Evolutionary conservation across 345 rosid genomes (phyloP).

Genomic region (Euphorbia pulcherrima): DNA sequence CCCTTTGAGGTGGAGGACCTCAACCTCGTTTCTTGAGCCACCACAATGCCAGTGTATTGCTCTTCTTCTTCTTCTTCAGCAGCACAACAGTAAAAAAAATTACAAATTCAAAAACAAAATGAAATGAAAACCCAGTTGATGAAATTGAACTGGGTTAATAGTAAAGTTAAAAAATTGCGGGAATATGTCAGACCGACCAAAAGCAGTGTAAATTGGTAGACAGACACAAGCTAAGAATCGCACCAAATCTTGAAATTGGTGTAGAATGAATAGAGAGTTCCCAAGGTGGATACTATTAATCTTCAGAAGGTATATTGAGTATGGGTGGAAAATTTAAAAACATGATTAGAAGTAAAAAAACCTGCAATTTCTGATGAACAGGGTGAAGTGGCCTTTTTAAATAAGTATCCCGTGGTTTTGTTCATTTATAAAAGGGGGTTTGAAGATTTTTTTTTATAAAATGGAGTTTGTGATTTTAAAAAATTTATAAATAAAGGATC

Average conservation of each 20-base stretch:
- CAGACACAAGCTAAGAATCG: conserved; percentile 26
- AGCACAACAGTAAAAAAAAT: neutral
- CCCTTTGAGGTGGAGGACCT: conserved; percentile 22
- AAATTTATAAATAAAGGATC: no score
- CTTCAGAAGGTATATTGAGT: conserved; percentile 1
- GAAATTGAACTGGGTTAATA: neutral
- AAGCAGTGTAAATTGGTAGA: neutral
- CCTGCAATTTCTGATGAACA: conserved; percentile 2
- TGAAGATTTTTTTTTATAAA: no score
- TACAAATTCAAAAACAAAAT: conserved; percentile 2
- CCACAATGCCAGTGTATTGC: conserved; percentile 12
- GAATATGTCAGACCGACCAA: conserved; percentile 6
- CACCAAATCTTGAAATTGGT: no score
- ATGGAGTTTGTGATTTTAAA: no score
- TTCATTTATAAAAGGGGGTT: no score
- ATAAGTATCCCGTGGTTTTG: no score
- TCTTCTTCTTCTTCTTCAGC: neutral
- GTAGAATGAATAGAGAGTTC: conserved; percentile 13
- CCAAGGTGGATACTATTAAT: conserved; percentile 21
- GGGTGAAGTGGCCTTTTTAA: neutral
- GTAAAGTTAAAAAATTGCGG: neutral
- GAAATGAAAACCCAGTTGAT: neutral
- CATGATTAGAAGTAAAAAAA: neutral
- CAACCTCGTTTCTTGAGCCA: conserved; percentile 41
- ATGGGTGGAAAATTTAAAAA: neutral